Evolutionary conservation across 352 stramenopile genomes (phyloP), one percentile per base, ranked within the genome.

Genomic region (Pseudoperonospora humuli): DNA sequence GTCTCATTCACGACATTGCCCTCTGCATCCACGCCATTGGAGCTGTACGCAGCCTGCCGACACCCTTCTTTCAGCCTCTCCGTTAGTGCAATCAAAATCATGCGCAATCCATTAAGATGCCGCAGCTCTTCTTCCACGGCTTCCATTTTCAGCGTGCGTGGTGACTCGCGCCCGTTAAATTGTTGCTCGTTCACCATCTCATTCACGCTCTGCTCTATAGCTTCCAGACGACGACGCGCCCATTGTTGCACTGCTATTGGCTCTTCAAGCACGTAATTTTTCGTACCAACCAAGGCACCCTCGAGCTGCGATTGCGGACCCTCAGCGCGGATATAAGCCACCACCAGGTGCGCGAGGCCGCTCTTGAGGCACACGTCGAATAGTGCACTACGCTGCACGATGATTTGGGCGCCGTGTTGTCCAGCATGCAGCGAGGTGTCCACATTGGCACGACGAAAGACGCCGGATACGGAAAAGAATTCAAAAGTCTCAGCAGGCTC

Each of bases 401-500:
- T 47, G 13, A 56, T 37, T 54, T 71, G 55, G 1, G 57, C 45
- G 0, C 26, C 43, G 28, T 60, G 18, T 7, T 64, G 56, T 21
- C 64, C 59, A 32, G 40, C 51, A 29, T 75, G 57, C 28, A 84
- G 47, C 35, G 80, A 74, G 13, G 48, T 36, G 40, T 88, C 71
- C 41, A 92, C 66, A 29, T 80, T 70, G 18, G 64, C 61, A 25
- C 63, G 72, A 25, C 67, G 70, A 40, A 86, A 93, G 14, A 93
- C 63, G 15, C 79, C 79, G 0, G 79, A 84, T 28, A 85, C 76
- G 17, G 69, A 74, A 42, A 92, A 89, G 57, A 88, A 81, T 68
- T 92, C 79, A 54, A 84, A 92, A 17, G 76, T 89, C 71, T 92
- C 79, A 6, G 70, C 76, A 9, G 79, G 79, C 25, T 85, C 74